Conservation (phyloP, 495 filamentous ascomycete species). For the Aspergillus nidulans region DNA sequence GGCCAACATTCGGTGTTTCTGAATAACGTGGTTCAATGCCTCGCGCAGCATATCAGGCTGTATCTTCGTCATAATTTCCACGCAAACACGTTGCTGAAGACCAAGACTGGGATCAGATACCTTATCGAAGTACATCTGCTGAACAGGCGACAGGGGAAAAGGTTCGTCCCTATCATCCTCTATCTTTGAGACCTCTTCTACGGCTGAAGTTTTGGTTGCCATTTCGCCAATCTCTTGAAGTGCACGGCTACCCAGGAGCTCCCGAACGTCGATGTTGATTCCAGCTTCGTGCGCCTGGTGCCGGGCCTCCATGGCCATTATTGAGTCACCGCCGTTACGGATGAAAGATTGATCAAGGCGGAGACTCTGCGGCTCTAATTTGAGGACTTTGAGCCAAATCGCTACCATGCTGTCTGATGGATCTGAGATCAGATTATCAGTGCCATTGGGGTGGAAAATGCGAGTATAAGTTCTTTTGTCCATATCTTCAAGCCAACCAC, state of each 20-base stretch:
- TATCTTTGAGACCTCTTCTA: neutral
- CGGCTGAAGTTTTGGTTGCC: neutral
- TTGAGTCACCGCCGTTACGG: constrained; percentile 6
- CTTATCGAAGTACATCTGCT: constrained; percentile 9
- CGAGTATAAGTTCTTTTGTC: neutral
- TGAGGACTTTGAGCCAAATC: constrained; percentile 1
- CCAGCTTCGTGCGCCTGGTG: constrained; percentile 1
- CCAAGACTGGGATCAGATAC: neutral
- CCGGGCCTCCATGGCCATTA: constrained; percentile 10
- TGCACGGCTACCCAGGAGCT: neutral
- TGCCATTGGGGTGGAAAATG: neutral
- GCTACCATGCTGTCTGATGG: neutral
- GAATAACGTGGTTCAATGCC: neutral
- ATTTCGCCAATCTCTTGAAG: neutral
- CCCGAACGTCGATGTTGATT: neutral
- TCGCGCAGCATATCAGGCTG: neutral
- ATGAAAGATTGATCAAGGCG: constrained; percentile 4
- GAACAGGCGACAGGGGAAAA: constrained; percentile 1
- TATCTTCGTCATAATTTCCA: neutral
- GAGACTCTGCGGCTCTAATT: neutral
- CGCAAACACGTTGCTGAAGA: constrained; percentile 4
- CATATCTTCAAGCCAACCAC: constrained; percentile 3
- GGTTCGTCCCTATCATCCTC: neutral
- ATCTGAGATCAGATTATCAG: neutral
- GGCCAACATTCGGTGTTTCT: neutral